A percentile compares a stretch with the other conserved stretches of the same genome.
phyloP scores from a whole-genome alignment of 75 land plant species.

The Sequoia sempervirens region DNA sequence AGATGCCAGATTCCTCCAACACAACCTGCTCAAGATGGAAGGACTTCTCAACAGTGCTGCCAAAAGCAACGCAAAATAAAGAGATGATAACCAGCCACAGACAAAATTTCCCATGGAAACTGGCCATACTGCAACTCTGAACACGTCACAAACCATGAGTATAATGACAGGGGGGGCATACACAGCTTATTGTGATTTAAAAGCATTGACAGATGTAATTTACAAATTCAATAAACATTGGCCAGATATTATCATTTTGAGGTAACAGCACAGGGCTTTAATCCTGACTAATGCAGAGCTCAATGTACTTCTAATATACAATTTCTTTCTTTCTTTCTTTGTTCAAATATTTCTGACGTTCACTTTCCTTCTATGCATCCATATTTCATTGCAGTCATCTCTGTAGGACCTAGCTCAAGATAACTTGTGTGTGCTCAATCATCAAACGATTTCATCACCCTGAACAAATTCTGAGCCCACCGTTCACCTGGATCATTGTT shows the following conservation, averaged over 20 bases:
- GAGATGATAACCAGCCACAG: conserved; percentile 2
- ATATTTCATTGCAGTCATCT: not conserved
- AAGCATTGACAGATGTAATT: not conserved
- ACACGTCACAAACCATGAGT: conserved; percentile 13
- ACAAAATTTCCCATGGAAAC: conserved; percentile 9
- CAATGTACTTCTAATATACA: not conserved
- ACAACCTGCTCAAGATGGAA: conserved; percentile 1
- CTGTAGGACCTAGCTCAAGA: not conserved
- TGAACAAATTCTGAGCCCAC: not conserved
- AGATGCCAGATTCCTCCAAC: conserved; percentile 5
- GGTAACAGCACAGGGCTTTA: not conserved
- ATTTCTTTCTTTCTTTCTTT: not conserved
- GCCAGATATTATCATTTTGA: not conserved
- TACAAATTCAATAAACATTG: not conserved
- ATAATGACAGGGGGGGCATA: not conserved
- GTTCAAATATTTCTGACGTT: not conserved
- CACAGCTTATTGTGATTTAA: not conserved
- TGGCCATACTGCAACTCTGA: conserved; percentile 5
- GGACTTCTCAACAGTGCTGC: not conserved
- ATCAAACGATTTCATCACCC: not conserved
- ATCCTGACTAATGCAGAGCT: conserved; percentile 1
- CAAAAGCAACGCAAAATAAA: not conserved
- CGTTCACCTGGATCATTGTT: not conserved
- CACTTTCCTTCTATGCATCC: not conserved
- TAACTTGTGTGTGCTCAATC: not conserved